These are phyloP conservation scores for Magnolia kwangsiensis DNA, from an alignment of 164 flowering plant genomes.

Conservation along the genomic window DNA sequence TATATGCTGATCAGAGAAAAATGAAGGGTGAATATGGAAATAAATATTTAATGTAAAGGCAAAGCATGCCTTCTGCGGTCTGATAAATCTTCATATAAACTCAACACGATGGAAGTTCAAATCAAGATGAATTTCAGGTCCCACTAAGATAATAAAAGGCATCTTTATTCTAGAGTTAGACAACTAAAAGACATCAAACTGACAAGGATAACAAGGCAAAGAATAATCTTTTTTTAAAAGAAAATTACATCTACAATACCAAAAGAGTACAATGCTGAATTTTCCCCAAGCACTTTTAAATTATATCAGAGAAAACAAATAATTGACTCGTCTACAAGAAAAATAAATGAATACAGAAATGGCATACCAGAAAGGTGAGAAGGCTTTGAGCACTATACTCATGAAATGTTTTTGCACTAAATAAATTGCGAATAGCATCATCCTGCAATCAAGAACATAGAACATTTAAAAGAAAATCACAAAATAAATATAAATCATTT, in stretches of 20 bases:
- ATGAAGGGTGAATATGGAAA: no score
- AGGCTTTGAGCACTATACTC: constrained; percentile 93
- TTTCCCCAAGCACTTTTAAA: background rate
- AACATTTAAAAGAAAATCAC: constrained; percentile 3
- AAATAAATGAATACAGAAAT: background rate
- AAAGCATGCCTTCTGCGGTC: no score
- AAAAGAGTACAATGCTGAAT: no score
- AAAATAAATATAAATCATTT: background rate
- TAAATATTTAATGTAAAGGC: no score
- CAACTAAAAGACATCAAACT: background rate
- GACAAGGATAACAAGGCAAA: background rate
- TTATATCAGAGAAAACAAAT: background rate
- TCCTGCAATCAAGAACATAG: constrained; percentile 53
- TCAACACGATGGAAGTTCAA: no score
- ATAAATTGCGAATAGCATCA: constrained; percentile 95
- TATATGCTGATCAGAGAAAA: no score
- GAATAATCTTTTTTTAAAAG: background rate
- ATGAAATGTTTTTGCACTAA: constrained; percentile 94
- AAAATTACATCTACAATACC: background rate
- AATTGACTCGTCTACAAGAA: background rate
- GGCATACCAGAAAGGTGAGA: constrained; percentile 80
- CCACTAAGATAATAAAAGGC: no score
- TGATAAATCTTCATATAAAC: no score
- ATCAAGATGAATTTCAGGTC: no score
- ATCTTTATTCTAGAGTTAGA: background rate